These are phyloP conservation scores for Rhododendron vialii DNA, from an alignment of 148 eudicot species.

Conservation along the genomic window DNA sequence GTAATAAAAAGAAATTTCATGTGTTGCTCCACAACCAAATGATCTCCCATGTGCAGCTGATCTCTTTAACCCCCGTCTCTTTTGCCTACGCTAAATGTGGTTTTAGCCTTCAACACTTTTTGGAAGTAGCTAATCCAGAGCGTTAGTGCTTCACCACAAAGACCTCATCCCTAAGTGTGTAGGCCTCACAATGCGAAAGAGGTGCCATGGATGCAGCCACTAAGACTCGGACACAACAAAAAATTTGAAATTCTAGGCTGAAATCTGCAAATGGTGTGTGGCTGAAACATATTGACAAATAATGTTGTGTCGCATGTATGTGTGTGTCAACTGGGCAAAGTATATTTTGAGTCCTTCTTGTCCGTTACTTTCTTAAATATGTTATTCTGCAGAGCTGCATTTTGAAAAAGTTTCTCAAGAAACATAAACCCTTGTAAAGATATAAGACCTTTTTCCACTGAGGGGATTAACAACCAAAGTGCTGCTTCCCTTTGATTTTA, in stretches of 20 bases:
- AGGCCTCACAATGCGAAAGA: background rate
- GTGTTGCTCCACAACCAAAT: background rate
- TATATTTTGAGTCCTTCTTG: background rate
- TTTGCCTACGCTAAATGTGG: background rate
- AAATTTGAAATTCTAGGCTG: background rate
- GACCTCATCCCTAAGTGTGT: background rate
- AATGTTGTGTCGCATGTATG: background rate
- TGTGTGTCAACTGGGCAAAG: background rate
- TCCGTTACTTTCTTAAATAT: background rate
- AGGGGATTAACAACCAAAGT: background rate
- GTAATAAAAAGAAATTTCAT: no score
- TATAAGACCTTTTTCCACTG: background rate
- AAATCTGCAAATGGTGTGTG: background rate
- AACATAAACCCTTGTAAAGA: background rate
- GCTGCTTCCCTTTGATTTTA: background rate
- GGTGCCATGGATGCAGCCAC: background rate
- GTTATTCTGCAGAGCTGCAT: background rate
- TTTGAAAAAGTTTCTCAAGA: background rate
- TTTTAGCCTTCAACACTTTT: background rate
- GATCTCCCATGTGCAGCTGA: background rate
- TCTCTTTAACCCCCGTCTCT: background rate
- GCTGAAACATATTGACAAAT: background rate
- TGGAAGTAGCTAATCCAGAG: background rate
- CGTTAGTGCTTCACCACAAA: background rate
- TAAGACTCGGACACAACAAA: background rate